Evolutionary conservation across 2,329 filamentous ascomycete genomes (phyloP).

Genomic region (Geoglossum cookeanum): DNA sequence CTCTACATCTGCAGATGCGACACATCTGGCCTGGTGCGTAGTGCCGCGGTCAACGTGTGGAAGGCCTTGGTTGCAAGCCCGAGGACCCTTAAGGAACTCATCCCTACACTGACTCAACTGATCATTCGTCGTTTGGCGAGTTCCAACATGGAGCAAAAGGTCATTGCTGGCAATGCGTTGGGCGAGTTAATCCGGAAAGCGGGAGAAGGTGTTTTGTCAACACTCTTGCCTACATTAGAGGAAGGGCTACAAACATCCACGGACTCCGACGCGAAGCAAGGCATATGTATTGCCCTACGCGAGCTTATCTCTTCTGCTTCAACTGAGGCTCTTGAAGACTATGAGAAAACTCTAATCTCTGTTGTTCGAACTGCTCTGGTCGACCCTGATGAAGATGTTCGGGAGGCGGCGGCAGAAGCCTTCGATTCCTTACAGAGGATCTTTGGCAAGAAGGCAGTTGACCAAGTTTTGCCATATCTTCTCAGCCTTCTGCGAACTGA

Average conservation of each 20-base stretch:
- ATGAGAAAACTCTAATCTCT: slow-evolving; percentile 86
- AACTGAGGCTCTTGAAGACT: slow-evolving; percentile 74
- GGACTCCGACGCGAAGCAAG: slow-evolving; percentile 85
- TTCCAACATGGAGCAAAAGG: slow-evolving; percentile 95
- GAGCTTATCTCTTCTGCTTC: slow-evolving; percentile 85
- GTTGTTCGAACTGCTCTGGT: slow-evolving; percentile 86
- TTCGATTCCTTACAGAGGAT: slow-evolving; percentile 92
- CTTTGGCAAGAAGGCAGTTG: slow-evolving; percentile 81
- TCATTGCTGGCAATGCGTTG: slow-evolving; percentile 91
- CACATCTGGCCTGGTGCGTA: slow-evolving; percentile 77
- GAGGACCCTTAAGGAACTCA: slow-evolving; percentile 80
- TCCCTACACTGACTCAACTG: slow-evolving; percentile 84
- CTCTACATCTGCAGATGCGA: slow-evolving; percentile 96
- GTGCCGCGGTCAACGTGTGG: slow-evolving; percentile 84
- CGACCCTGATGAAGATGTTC: slow-evolving; percentile 72
- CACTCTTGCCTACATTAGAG: slow-evolving; percentile 74
- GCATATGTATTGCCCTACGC: slow-evolving; percentile 88
- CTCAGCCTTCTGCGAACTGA: slow-evolving; percentile 77
- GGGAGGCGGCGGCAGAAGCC: slow-evolving; percentile 89
- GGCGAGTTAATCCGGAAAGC: slow-evolving; percentile 95
- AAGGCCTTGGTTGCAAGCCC: slow-evolving; percentile 90
- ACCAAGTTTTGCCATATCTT: slow-evolving; percentile 85
- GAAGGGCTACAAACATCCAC: slow-evolving; percentile 75
- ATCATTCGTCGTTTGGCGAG: slow-evolving; percentile 87
- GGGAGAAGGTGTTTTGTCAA: slow-evolving; percentile 79